A percentile compares a stretch with the other conserved stretches of the same genome.
Evolutionary conservation across 2,329 filamentous ascomycete species (phyloP).

Genomic region (Pseudofabraea citricarpa): DNA sequence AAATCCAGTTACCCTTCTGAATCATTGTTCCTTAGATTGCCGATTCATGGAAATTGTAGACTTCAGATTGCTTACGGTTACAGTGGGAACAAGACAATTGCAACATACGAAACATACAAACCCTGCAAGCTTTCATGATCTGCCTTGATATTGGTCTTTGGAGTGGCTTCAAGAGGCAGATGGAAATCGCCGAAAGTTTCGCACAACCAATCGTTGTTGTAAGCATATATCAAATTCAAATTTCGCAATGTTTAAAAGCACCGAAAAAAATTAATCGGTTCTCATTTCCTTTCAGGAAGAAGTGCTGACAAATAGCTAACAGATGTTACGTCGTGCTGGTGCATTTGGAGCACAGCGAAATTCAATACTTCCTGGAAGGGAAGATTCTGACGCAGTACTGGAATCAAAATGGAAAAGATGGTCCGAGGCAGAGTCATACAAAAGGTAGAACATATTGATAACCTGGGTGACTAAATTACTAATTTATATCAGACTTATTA

Average conservation of each 20-base stretch:
- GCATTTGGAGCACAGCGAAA: conserved; percentile 39
- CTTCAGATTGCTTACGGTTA: neutral
- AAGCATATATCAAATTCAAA: conserved; percentile 3
- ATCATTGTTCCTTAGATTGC: no score
- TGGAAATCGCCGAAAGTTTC: conserved; percentile 55
- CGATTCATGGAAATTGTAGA: neutral
- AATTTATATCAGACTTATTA: conserved; percentile 44
- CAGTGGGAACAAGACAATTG: conserved; percentile 45
- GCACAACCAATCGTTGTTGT: conserved; percentile 46
- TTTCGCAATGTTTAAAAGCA: no score
- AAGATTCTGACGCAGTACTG: conserved; percentile 51
- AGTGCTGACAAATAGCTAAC: no score
- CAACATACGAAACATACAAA: conserved; percentile 44
- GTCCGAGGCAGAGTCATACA: conserved; percentile 61
- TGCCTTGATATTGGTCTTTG: conserved; percentile 49
- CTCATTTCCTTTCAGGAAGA: no score
- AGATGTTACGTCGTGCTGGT: conserved; percentile 45
- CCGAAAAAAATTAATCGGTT: no score
- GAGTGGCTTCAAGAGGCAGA: conserved; percentile 54
- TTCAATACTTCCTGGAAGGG: conserved; percentile 42
- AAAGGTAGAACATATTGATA: conserved; percentile 38
- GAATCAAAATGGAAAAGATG: conserved; percentile 63
- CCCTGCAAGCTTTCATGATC: conserved; percentile 45
- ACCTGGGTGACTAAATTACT: conserved; percentile 5
- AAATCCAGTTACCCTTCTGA: no score